Conservation (phyloP, 2,329 filamentous ascomycete species). For the Talaromyces verruculosus region DNA sequence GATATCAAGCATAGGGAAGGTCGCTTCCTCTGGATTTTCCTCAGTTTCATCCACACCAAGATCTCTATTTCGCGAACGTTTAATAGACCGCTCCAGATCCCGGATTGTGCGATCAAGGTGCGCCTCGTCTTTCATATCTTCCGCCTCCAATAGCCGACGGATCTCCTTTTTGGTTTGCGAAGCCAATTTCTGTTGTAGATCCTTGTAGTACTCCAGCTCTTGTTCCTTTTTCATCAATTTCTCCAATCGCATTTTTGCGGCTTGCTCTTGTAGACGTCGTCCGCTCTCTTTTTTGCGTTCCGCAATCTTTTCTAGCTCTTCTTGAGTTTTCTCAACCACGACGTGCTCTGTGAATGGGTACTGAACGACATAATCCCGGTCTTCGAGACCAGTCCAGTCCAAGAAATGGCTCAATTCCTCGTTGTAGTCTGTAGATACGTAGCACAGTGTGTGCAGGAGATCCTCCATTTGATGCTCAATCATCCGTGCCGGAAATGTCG, state of each 20-base stretch:
- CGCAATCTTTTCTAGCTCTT: slow-evolving; percentile 84
- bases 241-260: slow-evolving; percentile 93
- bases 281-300: slow-evolving; percentile 96
- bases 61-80: slow-evolving; percentile 88
- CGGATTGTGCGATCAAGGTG: slow-evolving; percentile 81
- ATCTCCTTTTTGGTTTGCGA: slow-evolving; percentile 88
- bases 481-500: slow-evolving; percentile 80
- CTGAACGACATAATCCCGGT: slow-evolving; percentile 84
- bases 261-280: slow-evolving; percentile 86
- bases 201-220: slow-evolving; percentile 89
- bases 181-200: slow-evolving; percentile 69
- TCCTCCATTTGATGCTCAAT: slow-evolving; percentile 84
- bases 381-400: slow-evolving; percentile 89
- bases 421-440: slow-evolving; percentile 82
- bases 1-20: slow-evolving; percentile 83
- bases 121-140: slow-evolving; percentile 88
- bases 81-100: slow-evolving; percentile 87
- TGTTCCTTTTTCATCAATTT: slow-evolving; percentile 95
- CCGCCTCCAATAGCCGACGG: slow-evolving; percentile 78
- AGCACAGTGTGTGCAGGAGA: slow-evolving; percentile 84
- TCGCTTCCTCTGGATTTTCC: slow-evolving; percentile 73
- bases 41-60: slow-evolving; percentile 79
- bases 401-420: slow-evolving; percentile 72
- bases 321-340: slow-evolving; percentile 85
- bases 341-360: slow-evolving; percentile 93